These are phyloP conservation scores for Penicillium olsonii DNA, from an alignment of 2,329 filamentous ascomycete species.

Conservation along the genomic window DNA sequence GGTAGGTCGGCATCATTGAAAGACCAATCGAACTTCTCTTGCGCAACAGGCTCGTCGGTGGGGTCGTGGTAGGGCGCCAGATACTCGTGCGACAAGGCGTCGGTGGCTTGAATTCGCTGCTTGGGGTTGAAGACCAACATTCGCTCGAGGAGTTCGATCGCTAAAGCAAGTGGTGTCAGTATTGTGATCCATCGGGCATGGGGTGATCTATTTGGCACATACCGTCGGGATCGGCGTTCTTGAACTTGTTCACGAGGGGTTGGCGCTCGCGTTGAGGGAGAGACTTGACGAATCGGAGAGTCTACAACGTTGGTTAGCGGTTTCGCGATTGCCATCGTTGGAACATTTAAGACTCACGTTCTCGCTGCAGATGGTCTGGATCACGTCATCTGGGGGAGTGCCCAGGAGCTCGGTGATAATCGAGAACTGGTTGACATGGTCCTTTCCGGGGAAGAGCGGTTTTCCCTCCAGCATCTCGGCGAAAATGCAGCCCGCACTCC, in stretches of 20 bases:
- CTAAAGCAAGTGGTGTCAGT: slow-evolving; percentile 47
- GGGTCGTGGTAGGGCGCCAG: slow-evolving; percentile 96
- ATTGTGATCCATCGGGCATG: neutral
- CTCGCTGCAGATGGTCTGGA: slow-evolving; percentile 97
- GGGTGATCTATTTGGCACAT: slow-evolving; percentile 33
- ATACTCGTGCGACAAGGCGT: slow-evolving; percentile 88
- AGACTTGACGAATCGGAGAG: slow-evolving; percentile 94
- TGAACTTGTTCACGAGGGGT: slow-evolving; percentile 85
- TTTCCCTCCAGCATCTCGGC: slow-evolving; percentile 99
- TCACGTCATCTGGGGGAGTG: slow-evolving; percentile 96
- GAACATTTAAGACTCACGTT: slow-evolving; percentile 63
- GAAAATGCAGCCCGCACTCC: slow-evolving; percentile 98
- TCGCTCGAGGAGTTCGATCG: slow-evolving; percentile 87
- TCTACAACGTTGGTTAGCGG: slow-evolving; percentile 57
- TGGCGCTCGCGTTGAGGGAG: slow-evolving; percentile 92
- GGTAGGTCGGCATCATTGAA: slow-evolving; percentile 98
- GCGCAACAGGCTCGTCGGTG: slow-evolving; percentile 89
- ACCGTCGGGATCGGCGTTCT: slow-evolving; percentile 87
- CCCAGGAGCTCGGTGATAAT: slow-evolving; percentile 98
- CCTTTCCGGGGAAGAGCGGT: slow-evolving; percentile 96
- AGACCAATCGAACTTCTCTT: slow-evolving; percentile 99
- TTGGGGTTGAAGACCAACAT: slow-evolving; percentile 99
- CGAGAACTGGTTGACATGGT: slow-evolving; percentile 99
- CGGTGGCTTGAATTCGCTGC: slow-evolving; percentile 83
- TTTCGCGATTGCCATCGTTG: neutral